Percentiles rank a stretch among this genome's conserved stretches.
phyloP scores from a whole-genome alignment of 345 rosid species.

The Populus nigra region DNA sequence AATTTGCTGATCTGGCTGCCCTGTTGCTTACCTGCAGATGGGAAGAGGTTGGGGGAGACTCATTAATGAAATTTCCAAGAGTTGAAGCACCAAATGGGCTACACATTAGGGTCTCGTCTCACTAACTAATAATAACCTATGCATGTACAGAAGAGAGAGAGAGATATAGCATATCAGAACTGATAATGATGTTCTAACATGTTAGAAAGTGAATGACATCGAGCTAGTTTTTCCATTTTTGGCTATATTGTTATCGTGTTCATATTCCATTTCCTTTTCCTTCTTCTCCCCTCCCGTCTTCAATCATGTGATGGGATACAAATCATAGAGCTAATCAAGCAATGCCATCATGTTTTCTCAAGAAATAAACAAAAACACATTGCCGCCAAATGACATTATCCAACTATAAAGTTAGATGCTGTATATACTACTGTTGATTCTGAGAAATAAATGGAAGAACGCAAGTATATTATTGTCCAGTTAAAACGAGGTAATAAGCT shows the following conservation, averaged over 20 bases:
- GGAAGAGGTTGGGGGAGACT: conserved; percentile 78
- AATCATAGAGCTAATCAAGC: background rate
- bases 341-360: background rate
- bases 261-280: no score
- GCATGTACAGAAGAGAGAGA: conserved; percentile 25
- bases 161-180: conserved; percentile 12
- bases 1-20: background rate
- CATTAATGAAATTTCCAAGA: conserved; percentile 78
- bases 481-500: no score
- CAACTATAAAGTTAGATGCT: no score
- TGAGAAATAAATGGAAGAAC: no score
- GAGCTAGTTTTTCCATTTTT: conserved; percentile 11
- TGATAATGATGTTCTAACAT: conserved; percentile 23
- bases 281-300: no score
- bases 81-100: conserved; percentile 91
- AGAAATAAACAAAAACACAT: no score
- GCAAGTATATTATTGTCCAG: no score
- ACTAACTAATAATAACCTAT: conserved; percentile 23
- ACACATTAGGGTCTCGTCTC: conserved; percentile 62
- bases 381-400: no score
- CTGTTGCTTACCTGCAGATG: conserved; percentile 50
- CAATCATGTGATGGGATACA: no score
- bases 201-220: conserved; percentile 18
- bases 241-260: background rate
- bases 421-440: no score